Evolutionary conservation across 2,329 filamentous ascomycete species (phyloP).

Genomic region (Domatiomyces catenatus): DNA sequence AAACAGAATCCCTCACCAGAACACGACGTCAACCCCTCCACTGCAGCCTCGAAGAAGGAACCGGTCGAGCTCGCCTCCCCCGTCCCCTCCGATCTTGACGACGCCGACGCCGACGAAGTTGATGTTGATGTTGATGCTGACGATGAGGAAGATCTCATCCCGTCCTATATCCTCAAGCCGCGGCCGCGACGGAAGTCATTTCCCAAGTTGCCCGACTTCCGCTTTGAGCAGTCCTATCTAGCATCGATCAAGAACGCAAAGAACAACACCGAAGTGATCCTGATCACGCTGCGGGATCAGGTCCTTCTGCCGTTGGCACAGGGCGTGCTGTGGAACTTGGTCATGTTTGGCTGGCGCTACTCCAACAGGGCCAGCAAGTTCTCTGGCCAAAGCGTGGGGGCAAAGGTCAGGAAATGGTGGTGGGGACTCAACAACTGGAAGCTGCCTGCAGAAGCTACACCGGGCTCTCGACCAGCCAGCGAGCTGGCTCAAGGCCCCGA

Average conservation of each 20-base stretch:
- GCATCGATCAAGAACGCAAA: constrained; percentile 70
- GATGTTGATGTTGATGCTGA: constrained; percentile 14
- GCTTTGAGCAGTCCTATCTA: constrained; percentile 97
- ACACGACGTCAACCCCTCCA: constrained; percentile 69
- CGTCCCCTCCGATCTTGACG: constrained; percentile 2
- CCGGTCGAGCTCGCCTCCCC: constrained; percentile 33
- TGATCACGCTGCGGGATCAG: constrained; percentile 82
- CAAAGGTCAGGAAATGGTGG: constrained; percentile 73
- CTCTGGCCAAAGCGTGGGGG: constrained; percentile 61
- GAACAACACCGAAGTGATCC: constrained; percentile 61
- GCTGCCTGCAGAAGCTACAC: constrained; percentile 34
- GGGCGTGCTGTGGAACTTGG: constrained; percentile 75
- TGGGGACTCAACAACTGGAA: constrained; percentile 86
- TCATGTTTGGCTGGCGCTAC: constrained; percentile 72
- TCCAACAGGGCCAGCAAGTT: constrained; percentile 72
- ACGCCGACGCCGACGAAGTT: constrained; percentile 7
- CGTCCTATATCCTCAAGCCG: constrained; percentile 32
- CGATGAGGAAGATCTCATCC: constrained; percentile 29
- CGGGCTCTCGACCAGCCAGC: constrained; percentile 1
- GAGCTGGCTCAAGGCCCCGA: constrained; percentile 22
- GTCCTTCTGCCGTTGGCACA: constrained; percentile 70
- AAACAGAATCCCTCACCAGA: constrained; percentile 52
- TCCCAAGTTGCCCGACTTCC: constrained; percentile 62
- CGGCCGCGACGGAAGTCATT: constrained; percentile 34
- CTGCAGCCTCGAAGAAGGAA: constrained; percentile 51